phyloP scores from a whole-genome alignment of 176 grass and related monocot genomes.

The Aegilops bicornis region DNA sequence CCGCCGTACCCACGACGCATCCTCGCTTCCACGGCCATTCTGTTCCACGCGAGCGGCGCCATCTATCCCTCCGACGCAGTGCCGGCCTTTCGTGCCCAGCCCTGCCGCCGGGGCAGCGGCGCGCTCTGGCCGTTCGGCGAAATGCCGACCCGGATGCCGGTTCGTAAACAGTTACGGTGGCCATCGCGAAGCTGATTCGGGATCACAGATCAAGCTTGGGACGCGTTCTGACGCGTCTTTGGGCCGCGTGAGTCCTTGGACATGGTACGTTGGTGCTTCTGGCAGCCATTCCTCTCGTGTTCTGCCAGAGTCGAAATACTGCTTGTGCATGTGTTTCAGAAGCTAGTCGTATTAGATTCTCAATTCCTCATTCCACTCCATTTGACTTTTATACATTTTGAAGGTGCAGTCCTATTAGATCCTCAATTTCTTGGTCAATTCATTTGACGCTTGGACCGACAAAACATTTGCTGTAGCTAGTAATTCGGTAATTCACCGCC shows the following conservation, averaged over 20 bases:
- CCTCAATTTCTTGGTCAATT: background rate
- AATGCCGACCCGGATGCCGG: background rate
- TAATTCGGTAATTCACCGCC: background rate
- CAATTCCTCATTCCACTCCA: background rate
- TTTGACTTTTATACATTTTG: background rate
- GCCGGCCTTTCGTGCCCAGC: background rate
- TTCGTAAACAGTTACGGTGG: background rate
- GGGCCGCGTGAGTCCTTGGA: background rate
- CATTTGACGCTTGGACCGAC: too few relatives aligned
- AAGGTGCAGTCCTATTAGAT: background rate
- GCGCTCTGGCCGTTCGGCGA: conserved; percentile 5
- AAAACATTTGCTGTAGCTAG: background rate
- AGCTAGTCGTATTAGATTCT: background rate
- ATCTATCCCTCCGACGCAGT: background rate
- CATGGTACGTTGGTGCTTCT: background rate
- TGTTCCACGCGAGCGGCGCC: background rate
- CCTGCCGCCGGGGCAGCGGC: background rate
- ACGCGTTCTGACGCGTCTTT: background rate
- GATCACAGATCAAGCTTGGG: background rate
- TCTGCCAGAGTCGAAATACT: background rate
- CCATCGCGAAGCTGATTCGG: background rate
- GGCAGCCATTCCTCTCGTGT: background rate
- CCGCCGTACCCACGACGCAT: background rate
- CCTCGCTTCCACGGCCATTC: background rate
- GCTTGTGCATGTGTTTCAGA: background rate